A percentile compares a stretch with the other conserved stretches of the same genome.
phyloP scores from a whole-genome alignment of 2,329 filamentous ascomycete genomes.

The Clonostachys rosea region DNA sequence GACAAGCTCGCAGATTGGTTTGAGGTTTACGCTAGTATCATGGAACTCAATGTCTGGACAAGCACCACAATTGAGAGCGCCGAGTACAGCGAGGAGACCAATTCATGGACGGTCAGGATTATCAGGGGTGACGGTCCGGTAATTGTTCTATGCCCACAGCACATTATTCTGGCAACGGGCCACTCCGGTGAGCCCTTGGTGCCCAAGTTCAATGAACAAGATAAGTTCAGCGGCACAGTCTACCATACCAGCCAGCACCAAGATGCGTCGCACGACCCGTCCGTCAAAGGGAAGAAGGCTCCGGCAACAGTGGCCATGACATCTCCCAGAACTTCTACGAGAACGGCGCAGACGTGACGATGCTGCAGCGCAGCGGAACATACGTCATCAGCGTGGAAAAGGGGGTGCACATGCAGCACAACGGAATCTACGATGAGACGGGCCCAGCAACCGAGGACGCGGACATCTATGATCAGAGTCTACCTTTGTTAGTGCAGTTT shows the following conservation, averaged over 20 bases:
- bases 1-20: slow-evolving; percentile 43
- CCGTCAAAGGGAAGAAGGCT: slow-evolving; percentile 31
- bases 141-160: slow-evolving; percentile 24
- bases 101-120: slow-evolving; percentile 29
- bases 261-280: slow-evolving; percentile 22
- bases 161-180: slow-evolving; percentile 42
- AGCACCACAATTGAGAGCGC: slow-evolving; percentile 29
- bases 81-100: slow-evolving; percentile 25
- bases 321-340: slow-evolving; percentile 44
- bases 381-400: slow-evolving; percentile 40
- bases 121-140: slow-evolving; percentile 10
- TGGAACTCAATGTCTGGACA: slow-evolving; percentile 42
- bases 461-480: slow-evolving; percentile 37
- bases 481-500: slow-evolving; percentile 40
- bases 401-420: slow-evolving; percentile 32
- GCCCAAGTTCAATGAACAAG: slow-evolving; percentile 30
- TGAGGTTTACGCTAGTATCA: slow-evolving; percentile 38
- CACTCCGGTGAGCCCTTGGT: slow-evolving; percentile 31
- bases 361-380: slow-evolving; percentile 46
- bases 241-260: slow-evolving; percentile 37
- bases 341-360: slow-evolving; percentile 42
- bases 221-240: slow-evolving; percentile 31
- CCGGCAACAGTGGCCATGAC: slow-evolving; percentile 43
- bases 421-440: slow-evolving; percentile 20
- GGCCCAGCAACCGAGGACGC: slow-evolving; percentile 41